Evolutionary conservation across 2,329 filamentous ascomycete species (phyloP).

Genomic region (Alternaria postmessia): DNA sequence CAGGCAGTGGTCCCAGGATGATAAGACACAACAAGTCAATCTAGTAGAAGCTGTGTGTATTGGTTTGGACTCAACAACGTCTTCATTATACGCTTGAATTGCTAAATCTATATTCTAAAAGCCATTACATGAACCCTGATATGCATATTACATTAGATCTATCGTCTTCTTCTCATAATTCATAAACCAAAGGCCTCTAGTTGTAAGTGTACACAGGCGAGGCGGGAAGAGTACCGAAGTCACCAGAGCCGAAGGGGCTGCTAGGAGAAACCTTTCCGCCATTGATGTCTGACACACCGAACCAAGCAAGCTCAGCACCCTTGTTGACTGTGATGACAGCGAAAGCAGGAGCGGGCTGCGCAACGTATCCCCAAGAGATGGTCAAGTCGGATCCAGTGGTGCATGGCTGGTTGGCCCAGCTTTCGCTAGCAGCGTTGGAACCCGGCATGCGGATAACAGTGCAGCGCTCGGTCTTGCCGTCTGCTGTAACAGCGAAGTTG

Average conservation of each 20-base stretch:
- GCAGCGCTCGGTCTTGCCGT: constrained; percentile 23
- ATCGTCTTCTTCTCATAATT: background rate
- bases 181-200: background rate
- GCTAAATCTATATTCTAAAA: background rate
- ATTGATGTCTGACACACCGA: constrained; percentile 24
- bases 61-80: background rate
- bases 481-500: constrained; percentile 21
- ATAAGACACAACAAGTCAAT: background rate
- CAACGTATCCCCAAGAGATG: constrained; percentile 24
- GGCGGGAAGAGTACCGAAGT: constrained; percentile 14
- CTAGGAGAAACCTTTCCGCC: constrained; percentile 18
- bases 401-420: constrained; percentile 24
- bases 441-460: constrained; percentile 25
- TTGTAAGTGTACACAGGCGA: constrained; percentile 19
- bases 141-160: background rate
- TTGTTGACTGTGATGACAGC: constrained; percentile 23
- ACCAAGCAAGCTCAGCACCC: constrained; percentile 24
- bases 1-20: too few species aligned
- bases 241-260: constrained; percentile 23
- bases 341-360: constrained; percentile 19
- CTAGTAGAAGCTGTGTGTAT: background rate
- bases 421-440: constrained; percentile 21
- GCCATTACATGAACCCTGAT: background rate
- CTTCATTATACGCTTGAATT: background rate
- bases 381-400: constrained; percentile 12